Conservation (phyloP, 2,329 filamentous ascomycete species). For the Shiraia sp. region DNA sequence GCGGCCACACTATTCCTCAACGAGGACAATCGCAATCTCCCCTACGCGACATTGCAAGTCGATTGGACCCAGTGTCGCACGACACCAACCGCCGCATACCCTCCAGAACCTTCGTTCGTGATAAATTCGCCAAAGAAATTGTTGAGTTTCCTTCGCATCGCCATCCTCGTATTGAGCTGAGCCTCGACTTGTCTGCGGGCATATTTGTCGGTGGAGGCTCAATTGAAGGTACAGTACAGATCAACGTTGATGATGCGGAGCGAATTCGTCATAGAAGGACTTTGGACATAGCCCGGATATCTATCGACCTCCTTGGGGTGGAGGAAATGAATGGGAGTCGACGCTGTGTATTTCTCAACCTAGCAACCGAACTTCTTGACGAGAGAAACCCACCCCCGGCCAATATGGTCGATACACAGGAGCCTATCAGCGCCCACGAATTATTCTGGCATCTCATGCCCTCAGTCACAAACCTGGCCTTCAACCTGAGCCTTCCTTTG, state of each 20-base stretch:
- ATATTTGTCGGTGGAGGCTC: constrained; percentile 61
- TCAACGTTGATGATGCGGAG: constrained; percentile 54
- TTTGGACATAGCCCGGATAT: constrained; percentile 54
- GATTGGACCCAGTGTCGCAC: constrained; percentile 49
- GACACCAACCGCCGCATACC: constrained; percentile 49
- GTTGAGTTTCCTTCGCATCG: constrained; percentile 54
- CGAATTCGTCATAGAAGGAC: constrained; percentile 48
- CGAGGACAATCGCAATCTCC: constrained; percentile 54
- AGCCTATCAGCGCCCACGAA: constrained; percentile 43
- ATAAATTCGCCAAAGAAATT: constrained; percentile 52
- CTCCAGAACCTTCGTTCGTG: constrained; percentile 55
- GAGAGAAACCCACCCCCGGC: constrained; percentile 54
- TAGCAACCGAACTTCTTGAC: constrained; percentile 58
- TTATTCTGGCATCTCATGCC: constrained; percentile 56
- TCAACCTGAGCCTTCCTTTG: constrained; percentile 57
- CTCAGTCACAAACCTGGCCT: constrained; percentile 53
- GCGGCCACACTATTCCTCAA: constrained; percentile 47
- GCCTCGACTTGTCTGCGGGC: constrained; percentile 54
- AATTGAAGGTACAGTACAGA: constrained; percentile 55
- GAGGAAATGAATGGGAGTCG: constrained; percentile 55
- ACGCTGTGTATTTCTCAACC: constrained; percentile 55
- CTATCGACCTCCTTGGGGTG: constrained; percentile 56
- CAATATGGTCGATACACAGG: constrained; percentile 53
- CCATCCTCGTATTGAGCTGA: constrained; percentile 55
- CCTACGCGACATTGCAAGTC: constrained; percentile 49